Base-by-base conservation (phyloP, 495 filamentous ascomycete species). In the Alectoria sarmentosa region DNA sequence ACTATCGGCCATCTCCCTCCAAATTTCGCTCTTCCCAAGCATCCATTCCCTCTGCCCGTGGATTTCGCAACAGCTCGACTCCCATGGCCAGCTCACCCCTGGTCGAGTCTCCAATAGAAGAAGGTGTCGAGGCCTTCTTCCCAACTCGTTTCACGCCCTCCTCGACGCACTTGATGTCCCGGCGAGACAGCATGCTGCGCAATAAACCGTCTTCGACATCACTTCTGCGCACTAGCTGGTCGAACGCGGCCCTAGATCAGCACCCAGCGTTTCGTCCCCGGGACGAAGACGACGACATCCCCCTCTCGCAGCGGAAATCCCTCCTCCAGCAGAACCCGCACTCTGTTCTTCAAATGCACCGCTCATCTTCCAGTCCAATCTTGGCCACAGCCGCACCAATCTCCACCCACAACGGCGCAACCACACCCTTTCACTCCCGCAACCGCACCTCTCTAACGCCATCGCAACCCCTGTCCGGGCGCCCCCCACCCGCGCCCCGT, bases 51-150 rank as follows among this genome's bases (percentile, higher is more conserved):
- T 42, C 41, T 9, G 36, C 26, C 17, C 63, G 60, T 10, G 59
- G 55, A 23, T 38, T 55, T n/a, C 57, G 80, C 39, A 81, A 75
- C 60, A 61, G 66, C 34, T 80, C 82, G 1, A 77, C 76, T n/a
- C 76, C 80, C 28, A 66, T 79, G 30, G 69, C 77, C 46, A 72
- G 67, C 11, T 70, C 77, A 42, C 72, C 78, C 3, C 73, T 79
- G 9, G 69, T 74, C 8, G 75, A 76, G 58, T 75, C 75, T 49
- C 76, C 78, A 30, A 73, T 78, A 34, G 73, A 79, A 61, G 77
- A 82, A 60, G 65, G 65, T 37, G 63, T 67, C 23, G 61, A 73
- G 15, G 62, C 72, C 30, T 56, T 66, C 65, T 73, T 61, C 44
- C 63, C 26, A 38, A 15, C 58, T 23, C 67, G 67, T 42, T 66